Evolutionary conservation across 1,284 basidiomycete species (phyloP), one percentile per base, ranked within the genome.

Genomic region (Ustilago crameri): DNA sequence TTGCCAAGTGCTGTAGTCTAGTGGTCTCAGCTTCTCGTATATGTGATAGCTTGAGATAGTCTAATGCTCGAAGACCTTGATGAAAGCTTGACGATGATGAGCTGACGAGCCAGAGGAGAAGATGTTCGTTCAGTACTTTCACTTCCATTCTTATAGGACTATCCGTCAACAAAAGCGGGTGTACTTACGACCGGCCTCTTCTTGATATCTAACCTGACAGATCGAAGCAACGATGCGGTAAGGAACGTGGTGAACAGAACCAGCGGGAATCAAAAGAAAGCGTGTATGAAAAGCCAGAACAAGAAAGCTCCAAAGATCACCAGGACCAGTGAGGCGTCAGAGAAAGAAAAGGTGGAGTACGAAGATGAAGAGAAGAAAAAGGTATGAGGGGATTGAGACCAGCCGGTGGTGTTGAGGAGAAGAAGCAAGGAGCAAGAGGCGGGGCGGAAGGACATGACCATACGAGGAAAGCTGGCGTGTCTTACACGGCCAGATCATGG

Each of bases 341-440:
- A 54, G 35, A 22, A 32, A 45, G 44, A 50, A 69, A 51, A 35
- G n/a, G 14, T 18, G 38, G 34, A 24, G 32, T 47, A 48, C 12
- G 27, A 34, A 46, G 26, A 22, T 17, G 35, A 38, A 14, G 43
- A 23, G 43, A 51, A 46, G n/a, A n/a, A n/a, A n/a, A n/a, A 45
- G 41, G 48, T 50, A 55, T 46, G 42, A 24, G 50, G 59, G 48
- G 37, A 57, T 26, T 49, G 60, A 58, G 43, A 69, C 57, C 66
- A 69, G 66, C 60, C 60, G 52, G 66, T 64, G 60, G 55, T 69
- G 55, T 60, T 60, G 60, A 58, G 66, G 64, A 61, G 30, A 26
- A 47, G 54, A 61, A 61, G 52, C 32, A 49, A 46, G 56, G 9
- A 51, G 43, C 38, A 18, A 23, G 20, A 18, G 14, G 34, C 15